A percentile compares a stretch with the other conserved stretches of the same genome.
These are phyloP conservation scores for Shiraia sp. DNA, from an alignment of 2,329 filamentous ascomycete genomes.

Conservation along the genomic window DNA sequence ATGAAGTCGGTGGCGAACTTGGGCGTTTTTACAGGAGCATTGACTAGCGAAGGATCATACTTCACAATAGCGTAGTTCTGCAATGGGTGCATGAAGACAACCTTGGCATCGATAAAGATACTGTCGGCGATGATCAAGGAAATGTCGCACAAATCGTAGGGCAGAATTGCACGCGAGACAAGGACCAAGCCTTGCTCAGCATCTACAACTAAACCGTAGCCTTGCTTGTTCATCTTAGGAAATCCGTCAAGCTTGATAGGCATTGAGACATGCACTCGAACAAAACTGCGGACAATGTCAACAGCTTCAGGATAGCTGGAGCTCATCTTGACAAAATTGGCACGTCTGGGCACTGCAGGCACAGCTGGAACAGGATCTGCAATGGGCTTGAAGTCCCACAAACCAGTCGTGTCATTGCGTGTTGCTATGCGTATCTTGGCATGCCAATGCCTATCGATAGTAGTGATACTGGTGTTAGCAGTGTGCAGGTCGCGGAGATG, in stretches of 20 bases:
- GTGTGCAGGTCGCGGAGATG: constrained; percentile 95
- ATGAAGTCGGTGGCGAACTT: constrained; percentile 79
- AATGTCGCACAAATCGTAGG: constrained; percentile 96
- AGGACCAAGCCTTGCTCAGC: constrained; percentile 94
- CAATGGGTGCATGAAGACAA: constrained; percentile 92
- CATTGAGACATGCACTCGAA: constrained; percentile 90
- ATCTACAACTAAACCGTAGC: constrained; percentile 96
- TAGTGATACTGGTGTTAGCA: constrained; percentile 87
- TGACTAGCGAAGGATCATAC: constrained; percentile 91
- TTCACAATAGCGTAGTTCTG: constrained; percentile 97
- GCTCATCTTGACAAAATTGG: constrained; percentile 89
- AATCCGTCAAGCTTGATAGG: constrained; percentile 98
- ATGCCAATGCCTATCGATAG: constrained; percentile 94
- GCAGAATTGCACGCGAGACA: constrained; percentile 90
- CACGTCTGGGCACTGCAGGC: constrained; percentile 72
- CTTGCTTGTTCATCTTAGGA: constrained; percentile 89
- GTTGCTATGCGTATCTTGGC: constrained; percentile 91
- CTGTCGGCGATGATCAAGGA: constrained; percentile 95
- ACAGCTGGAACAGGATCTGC: constrained; percentile 77
- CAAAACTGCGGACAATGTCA: constrained; percentile 91
- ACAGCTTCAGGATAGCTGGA: constrained; percentile 88
- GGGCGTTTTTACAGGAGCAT: constrained; percentile 89
- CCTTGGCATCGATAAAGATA: constrained; percentile 89
- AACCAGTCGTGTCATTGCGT: constrained; percentile 83
- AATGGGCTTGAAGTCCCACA: constrained; percentile 94